phyloP scores from a whole-genome alignment of 2,329 filamentous ascomycete species.

The Exserohilum rostratum region DNA sequence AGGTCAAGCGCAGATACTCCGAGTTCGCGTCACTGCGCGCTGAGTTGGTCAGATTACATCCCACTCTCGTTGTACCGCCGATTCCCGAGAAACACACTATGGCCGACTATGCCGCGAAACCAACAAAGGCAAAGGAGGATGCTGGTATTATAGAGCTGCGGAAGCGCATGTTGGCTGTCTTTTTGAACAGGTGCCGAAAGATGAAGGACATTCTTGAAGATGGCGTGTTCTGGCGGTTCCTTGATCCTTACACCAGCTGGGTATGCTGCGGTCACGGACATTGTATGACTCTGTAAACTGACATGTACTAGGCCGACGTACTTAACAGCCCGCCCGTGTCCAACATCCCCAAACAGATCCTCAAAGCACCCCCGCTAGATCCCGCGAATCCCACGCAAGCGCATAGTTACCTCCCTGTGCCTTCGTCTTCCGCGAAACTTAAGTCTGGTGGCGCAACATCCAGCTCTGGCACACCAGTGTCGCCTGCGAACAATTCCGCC shows the following conservation, averaged over 20 bases:
- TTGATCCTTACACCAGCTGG: conserved; percentile 99
- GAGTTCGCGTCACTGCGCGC: conserved; percentile 92
- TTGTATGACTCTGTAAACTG: not conserved
- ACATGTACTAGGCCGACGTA: conserved; percentile 78
- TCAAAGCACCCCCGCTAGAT: conserved; percentile 94
- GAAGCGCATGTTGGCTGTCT: conserved; percentile 96
- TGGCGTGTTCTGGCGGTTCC: conserved; percentile 95
- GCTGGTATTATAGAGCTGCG: conserved; percentile 94
- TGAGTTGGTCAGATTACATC: conserved; percentile 88
- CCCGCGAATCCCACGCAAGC: conserved; percentile 89
- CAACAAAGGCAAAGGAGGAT: conserved; percentile 97
- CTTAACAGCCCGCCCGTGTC: conserved; percentile 87
- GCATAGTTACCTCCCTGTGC: conserved; percentile 86
- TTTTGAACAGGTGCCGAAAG: conserved; percentile 87
- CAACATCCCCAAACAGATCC: conserved; percentile 89
- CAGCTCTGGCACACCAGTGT: conserved; percentile 59
- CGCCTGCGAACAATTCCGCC: conserved; percentile 59
- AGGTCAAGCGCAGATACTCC: conserved; percentile 93
- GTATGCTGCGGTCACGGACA: conserved; percentile 57
- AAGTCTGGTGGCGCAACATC: conserved; percentile 60
- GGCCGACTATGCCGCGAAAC: conserved; percentile 97
- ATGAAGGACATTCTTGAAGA: conserved; percentile 94
- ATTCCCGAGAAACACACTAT: conserved; percentile 99
- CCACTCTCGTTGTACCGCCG: conserved; percentile 91
- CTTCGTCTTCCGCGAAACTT: conserved; percentile 83